phyloP scores from a whole-genome alignment of 1,284 basidiomycete genomes.

The Microbotryum silenes-acaulis region DNA sequence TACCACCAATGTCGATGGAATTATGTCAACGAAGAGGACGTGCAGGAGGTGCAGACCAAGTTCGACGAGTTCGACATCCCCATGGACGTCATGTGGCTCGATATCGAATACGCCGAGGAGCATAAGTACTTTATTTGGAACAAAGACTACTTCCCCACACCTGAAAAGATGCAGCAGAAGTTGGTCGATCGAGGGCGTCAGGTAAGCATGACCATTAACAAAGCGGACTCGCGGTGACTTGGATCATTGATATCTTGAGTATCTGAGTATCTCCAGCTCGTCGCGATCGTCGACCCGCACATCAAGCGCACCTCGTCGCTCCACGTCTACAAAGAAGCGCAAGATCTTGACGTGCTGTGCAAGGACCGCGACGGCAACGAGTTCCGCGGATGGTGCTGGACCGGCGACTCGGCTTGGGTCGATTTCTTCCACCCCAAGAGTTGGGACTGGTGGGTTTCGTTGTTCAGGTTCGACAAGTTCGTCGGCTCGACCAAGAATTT shows the following conservation, averaged over 20 bases:
- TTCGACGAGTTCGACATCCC: constrained; percentile 94
- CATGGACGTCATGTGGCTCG: constrained; percentile 95
- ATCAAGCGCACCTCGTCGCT: constrained; percentile 75
- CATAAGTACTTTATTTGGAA: constrained; percentile 99
- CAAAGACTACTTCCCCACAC: constrained; percentile 81
- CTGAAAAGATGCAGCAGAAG: constrained; percentile 83
- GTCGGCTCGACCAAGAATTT: constrained; percentile 60
- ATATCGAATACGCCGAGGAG: constrained; percentile 82
- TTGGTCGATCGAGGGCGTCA: constrained; percentile 79
- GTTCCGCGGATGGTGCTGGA: constrained; percentile 98
- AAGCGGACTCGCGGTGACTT: neutral
- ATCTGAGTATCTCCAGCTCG: constrained; percentile 56
- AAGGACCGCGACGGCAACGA: constrained; percentile 74
- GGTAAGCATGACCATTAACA: constrained; percentile 46
- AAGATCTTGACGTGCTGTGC: constrained; percentile 70
- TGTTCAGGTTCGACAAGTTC: constrained; percentile 62
- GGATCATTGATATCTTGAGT: neutral
- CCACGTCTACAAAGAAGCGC: constrained; percentile 77
- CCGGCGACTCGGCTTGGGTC: constrained; percentile 88
- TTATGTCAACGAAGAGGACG: constrained; percentile 83
- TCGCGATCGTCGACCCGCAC: constrained; percentile 95
- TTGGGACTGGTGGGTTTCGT: constrained; percentile 83
- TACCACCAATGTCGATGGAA: constrained; percentile 99
- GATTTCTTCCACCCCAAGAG: constrained; percentile 89
- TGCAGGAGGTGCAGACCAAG: constrained; percentile 72